Percentiles rank a stretch among this genome's conserved stretches.
Conservation (phyloP, 2,329 filamentous ascomycete species). For the Fusarium lyarnte region DNA sequence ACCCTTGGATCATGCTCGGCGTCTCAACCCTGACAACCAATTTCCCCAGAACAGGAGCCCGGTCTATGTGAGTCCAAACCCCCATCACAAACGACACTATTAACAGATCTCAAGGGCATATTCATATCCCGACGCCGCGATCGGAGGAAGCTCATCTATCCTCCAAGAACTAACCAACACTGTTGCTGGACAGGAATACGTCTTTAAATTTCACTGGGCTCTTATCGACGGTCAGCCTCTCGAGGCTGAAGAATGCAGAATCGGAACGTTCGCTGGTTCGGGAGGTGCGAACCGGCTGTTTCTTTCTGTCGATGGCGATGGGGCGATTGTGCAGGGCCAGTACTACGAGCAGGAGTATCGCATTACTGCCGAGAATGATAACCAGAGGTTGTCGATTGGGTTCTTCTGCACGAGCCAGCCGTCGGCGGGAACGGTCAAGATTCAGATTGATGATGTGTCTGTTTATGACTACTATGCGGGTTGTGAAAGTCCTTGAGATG, state of each 20-base stretch:
- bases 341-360: neutral
- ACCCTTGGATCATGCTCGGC: neutral
- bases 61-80: neutral
- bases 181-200: neutral
- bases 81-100: fast-evolving
- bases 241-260: neutral
- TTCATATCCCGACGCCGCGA: neutral
- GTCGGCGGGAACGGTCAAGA: neutral
- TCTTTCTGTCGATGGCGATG: neutral
- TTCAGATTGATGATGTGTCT: neutral
- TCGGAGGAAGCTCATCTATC: neutral
- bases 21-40: neutral
- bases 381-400: neutral
- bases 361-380: neutral
- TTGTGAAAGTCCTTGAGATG: neutral
- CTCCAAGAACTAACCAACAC: neutral
- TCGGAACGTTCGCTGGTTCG: constrained; percentile 32
- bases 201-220: neutral
- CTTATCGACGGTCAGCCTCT: neutral
- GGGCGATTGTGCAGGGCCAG: neutral
- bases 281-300: neutral
- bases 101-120: neutral
- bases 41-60: neutral
- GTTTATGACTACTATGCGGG: constrained; percentile 3
- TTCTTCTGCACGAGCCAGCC: neutral